These are phyloP conservation scores for Alternaria longipes DNA, from an alignment of 2,329 filamentous ascomycete genomes.

Conservation along the genomic window DNA sequence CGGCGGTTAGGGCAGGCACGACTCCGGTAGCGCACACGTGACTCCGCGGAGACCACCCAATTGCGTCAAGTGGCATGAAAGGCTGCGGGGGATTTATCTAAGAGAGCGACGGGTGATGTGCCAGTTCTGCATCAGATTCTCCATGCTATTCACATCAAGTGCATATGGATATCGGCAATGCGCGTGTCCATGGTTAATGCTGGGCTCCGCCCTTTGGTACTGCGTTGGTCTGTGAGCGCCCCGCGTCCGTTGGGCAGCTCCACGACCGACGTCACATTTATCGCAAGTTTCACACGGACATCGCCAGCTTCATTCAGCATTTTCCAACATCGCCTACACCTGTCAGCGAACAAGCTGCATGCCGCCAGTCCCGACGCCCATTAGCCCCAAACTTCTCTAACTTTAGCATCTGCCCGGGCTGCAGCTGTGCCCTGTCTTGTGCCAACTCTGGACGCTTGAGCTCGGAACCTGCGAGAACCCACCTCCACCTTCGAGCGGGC, in stretches of 20 bases:
- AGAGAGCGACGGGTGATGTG: background rate
- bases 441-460: slow-evolving; percentile 21
- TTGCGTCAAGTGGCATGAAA: slow-evolving; percentile 13
- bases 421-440: slow-evolving; percentile 21
- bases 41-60: slow-evolving; percentile 16
- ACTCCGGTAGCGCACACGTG: slow-evolving; percentile 25
- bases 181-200: background rate
- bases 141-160: background rate
- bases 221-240: slow-evolving; percentile 15
- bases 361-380: slow-evolving; percentile 22
- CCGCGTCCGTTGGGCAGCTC: slow-evolving; percentile 14
- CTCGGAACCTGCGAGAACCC: slow-evolving; percentile 43
- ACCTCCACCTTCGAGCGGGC: slow-evolving; percentile 33
- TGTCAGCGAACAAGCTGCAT: slow-evolving; percentile 22
- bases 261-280: slow-evolving; percentile 37
- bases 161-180: background rate
- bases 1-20: slow-evolving; percentile 24
- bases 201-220: slow-evolving; percentile 3
- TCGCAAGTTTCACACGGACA: slow-evolving; percentile 18
- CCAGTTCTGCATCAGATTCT: background rate
- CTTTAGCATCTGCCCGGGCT: slow-evolving; percentile 21
- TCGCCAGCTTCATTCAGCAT: slow-evolving; percentile 11
- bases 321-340: slow-evolving; percentile 12
- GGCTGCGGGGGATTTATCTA: background rate
- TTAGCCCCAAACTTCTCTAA: slow-evolving; percentile 20